Evolutionary conservation across 352 stramenopile species (phyloP).

Genomic region (Elongisporangium undulatum): DNA sequence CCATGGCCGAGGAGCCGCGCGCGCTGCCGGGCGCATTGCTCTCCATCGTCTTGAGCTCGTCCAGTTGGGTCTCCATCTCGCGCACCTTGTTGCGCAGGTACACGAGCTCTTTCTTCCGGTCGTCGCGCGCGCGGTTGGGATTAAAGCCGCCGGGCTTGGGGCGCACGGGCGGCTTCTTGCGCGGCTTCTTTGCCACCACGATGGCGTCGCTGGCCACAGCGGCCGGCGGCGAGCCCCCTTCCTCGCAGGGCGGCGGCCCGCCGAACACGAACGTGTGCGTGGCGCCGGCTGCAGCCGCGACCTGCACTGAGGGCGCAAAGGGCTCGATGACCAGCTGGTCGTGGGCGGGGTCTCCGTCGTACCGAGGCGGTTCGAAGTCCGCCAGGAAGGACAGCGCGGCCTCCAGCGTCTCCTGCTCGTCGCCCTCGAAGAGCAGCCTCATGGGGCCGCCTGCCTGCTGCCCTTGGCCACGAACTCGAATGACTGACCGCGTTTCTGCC

Average conservation of each 20-base stretch:
- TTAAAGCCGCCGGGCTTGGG: constrained; percentile 19
- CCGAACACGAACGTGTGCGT: background rate
- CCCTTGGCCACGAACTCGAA: background rate
- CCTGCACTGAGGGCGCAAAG: background rate
- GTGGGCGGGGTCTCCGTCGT: background rate
- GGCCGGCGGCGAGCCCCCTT: background rate
- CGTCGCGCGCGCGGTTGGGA: constrained; percentile 22
- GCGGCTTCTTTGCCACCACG: background rate
- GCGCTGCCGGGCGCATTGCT: background rate
- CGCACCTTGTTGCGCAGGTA: constrained; percentile 14
- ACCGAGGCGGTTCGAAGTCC: constrained; percentile 13
- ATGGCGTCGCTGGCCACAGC: background rate
- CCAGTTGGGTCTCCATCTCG: constrained; percentile 14
- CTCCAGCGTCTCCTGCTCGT: constrained; percentile 19
- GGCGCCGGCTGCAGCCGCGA: background rate
- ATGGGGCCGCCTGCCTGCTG: background rate
- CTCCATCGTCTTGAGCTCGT: constrained; percentile 6
- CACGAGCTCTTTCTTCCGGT: constrained; percentile 16
- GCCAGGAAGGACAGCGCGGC: constrained; percentile 15
- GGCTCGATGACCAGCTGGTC: background rate
- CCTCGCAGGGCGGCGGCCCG: background rate
- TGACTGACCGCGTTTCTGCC: background rate
- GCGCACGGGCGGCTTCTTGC: constrained; percentile 13
- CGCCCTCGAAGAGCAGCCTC: constrained; percentile 1
- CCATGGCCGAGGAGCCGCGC: background rate